A percentile compares a stretch with the other conserved stretches of the same genome.
Conservation (phyloP, 352 stramenopile species). For the Pythium biforme region DNA sequence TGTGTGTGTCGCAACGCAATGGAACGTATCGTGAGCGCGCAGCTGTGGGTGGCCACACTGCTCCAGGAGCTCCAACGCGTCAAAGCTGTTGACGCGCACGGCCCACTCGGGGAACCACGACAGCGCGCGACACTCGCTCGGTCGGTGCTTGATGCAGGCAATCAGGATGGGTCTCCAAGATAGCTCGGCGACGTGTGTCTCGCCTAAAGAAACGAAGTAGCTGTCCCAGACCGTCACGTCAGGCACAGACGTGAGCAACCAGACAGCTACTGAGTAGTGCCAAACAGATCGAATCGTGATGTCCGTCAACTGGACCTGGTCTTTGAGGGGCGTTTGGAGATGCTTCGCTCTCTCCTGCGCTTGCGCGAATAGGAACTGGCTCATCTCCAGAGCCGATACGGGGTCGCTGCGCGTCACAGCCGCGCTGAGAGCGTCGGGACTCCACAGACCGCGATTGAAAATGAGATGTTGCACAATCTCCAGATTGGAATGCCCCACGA, state of each 20-base stretch:
- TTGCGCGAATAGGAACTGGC: not conserved
- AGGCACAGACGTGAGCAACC: not conserved
- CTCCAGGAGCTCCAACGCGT: not conserved
- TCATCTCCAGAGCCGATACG: not conserved
- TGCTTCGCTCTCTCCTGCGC: not conserved
- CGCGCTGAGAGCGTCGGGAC: not conserved
- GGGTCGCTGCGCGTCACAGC: not conserved
- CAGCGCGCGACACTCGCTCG: not conserved
- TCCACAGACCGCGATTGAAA: not conserved
- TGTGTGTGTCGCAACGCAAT: not conserved
- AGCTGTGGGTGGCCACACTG: not conserved
- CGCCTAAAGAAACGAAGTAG: not conserved
- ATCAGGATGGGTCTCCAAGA: not conserved
- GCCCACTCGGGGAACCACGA: not conserved
- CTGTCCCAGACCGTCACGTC: not conserved
- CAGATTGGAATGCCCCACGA: no score
- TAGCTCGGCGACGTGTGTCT: not conserved
- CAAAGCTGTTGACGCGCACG: not conserved
- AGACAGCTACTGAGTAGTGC: not conserved
- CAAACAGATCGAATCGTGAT: not conserved
- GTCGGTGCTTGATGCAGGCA: not conserved
- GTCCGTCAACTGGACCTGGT: not conserved
- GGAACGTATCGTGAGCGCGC: not conserved
- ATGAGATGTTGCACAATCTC: not conserved
- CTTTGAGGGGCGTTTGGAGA: not conserved